phyloP scores from a whole-genome alignment of 1,139 yeast genomes.

The Suhomyces panamericanus region DNA sequence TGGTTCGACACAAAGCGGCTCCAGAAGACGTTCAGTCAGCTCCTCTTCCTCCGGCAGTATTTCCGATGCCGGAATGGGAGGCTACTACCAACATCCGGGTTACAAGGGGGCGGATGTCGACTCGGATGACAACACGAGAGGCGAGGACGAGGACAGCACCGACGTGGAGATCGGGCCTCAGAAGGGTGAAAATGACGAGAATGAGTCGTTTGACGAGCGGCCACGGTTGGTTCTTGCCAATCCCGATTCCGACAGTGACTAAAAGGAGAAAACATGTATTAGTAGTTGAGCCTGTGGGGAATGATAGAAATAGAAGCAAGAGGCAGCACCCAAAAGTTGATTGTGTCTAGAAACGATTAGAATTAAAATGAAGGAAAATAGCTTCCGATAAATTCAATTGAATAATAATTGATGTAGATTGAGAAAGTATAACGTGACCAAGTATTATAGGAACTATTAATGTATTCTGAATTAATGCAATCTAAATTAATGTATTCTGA shows the following conservation, averaged over 20 bases:
- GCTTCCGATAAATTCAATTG: too few relatives aligned
- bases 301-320: too few relatives aligned
- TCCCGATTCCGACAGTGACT: slow-evolving; percentile 52
- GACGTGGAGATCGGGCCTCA: slow-evolving; percentile 14
- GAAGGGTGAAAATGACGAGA: slow-evolving; percentile 6
- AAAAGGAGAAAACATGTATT: background rate
- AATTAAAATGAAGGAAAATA: too few relatives aligned
- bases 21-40: slow-evolving; percentile 21
- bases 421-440: too few relatives aligned
- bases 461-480: too few relatives aligned
- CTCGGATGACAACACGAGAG: slow-evolving; percentile 20
- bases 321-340: too few relatives aligned
- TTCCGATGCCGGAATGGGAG: slow-evolving; percentile 28
- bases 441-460: too few relatives aligned
- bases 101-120: slow-evolving; percentile 34
- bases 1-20: slow-evolving; percentile 12
- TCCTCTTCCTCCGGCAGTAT: slow-evolving; percentile 30
- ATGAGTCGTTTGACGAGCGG: slow-evolving; percentile 38
- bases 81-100: slow-evolving; percentile 48
- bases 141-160: slow-evolving; percentile 19
- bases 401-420: too few relatives aligned
- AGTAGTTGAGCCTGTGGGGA: background rate
- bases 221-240: slow-evolving; percentile 66
- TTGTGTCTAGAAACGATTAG: too few relatives aligned
- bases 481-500: too few relatives aligned